Conservation (phyloP, 306 rosid genomes). For the Medicago lupulina region DNA sequence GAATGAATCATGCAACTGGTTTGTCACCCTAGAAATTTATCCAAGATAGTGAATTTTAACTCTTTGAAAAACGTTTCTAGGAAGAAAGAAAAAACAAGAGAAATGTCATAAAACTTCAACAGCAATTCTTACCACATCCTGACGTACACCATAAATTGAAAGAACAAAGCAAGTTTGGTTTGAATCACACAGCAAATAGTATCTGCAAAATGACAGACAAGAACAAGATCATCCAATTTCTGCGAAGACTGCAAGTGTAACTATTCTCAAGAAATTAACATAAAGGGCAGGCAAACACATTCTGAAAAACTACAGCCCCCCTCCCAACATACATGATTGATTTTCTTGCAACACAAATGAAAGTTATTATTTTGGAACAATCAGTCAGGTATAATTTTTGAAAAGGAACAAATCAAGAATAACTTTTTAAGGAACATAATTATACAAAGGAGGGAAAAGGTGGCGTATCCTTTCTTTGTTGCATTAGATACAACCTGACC, state of each 20-base stretch:
- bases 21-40: constrained; percentile 23
- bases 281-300: constrained; percentile 8
- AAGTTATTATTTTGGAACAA: neutral
- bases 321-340: neutral
- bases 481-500: no score
- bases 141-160: constrained; percentile 75
- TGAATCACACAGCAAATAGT: constrained; percentile 80
- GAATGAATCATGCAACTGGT: constrained; percentile 33
- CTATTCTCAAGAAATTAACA: neutral
- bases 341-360: constrained; percentile 1
- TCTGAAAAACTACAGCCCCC: neutral
- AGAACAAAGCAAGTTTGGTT: constrained; percentile 74
- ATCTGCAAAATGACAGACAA: constrained; percentile 61
- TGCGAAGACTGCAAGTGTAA: neutral
- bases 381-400: neutral
- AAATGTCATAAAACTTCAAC: constrained; percentile 24
- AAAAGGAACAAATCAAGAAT: neutral
- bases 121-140: constrained; percentile 69
- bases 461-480: no score
- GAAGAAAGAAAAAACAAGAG: constrained; percentile 21
- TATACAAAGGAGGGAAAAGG: no score
- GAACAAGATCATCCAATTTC: constrained; percentile 35
- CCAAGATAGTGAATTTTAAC: neutral
- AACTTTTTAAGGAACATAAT: no score
- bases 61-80: neutral